These are phyloP conservation scores for Morella rubra DNA, from an alignment of 306 rosid genomes.

Conservation along the genomic window DNA sequence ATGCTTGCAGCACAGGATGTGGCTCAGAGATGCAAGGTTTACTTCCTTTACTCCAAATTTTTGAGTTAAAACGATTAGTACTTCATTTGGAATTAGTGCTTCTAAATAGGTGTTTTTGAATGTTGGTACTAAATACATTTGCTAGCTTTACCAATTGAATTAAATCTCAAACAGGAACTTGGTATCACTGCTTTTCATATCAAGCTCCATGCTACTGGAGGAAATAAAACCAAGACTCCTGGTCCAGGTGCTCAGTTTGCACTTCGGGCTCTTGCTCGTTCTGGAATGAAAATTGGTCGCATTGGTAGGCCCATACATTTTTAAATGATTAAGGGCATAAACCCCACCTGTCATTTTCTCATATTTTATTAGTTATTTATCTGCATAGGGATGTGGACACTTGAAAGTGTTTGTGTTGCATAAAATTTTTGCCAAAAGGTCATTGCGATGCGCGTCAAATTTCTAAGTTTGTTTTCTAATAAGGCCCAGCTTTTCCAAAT, in stretches of 20 bases:
- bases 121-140: background rate
- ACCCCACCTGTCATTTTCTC: background rate
- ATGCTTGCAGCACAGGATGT: constrained; percentile 98
- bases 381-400: background rate
- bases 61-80: background rate
- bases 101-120: background rate
- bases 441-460: too few species aligned
- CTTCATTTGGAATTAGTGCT: background rate
- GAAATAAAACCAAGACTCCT: constrained; percentile 59
- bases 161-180: constrained; percentile 37
- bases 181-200: constrained; percentile 60
- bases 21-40: constrained; percentile 78
- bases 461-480: background rate
- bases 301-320: constrained; percentile 31
- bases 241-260: constrained; percentile 63
- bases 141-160: background rate
- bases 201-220: constrained; percentile 60
- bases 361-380: too few species aligned
- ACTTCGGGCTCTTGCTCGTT: constrained; percentile 60
- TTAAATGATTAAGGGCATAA: background rate
- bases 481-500: background rate
- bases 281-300: constrained; percentile 61
- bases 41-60: background rate
- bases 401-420: background rate
- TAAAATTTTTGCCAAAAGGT: background rate